Conservation (phyloP, 2,329 filamentous ascomycete genomes). For the Colletotrichum coccodes region DNA sequence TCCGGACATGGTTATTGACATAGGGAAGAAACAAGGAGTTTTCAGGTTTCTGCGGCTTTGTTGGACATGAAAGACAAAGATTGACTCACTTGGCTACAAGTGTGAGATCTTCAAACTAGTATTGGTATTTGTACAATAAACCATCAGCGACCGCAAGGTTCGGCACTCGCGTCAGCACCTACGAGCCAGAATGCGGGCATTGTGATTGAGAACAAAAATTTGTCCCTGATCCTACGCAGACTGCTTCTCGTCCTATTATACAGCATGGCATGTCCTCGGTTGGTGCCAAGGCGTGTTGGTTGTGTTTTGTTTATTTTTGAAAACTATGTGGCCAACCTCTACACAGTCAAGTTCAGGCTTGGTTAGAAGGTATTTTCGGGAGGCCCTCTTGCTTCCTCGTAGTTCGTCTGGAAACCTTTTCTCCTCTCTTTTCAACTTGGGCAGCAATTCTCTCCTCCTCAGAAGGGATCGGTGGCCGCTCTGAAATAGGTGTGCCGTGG, state of each 20-base stretch:
- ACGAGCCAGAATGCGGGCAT: neutral
- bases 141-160: neutral
- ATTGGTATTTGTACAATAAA: neutral
- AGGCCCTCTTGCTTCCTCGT: conserved; percentile 39
- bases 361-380: neutral
- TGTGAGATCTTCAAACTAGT: neutral
- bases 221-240: neutral
- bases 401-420: conserved; percentile 66
- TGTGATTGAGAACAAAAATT: neutral
- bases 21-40: neutral
- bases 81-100: neutral
- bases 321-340: neutral
- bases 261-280: neutral
- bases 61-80: neutral
- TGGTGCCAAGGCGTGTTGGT: neutral
- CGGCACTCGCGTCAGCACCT: neutral
- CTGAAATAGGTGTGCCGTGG: conserved; percentile 68
- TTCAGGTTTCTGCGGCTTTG: neutral
- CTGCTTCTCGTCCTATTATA: neutral
- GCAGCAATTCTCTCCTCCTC: conserved; percentile 68
- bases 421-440: conserved; percentile 63
- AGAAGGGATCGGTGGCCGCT: conserved; percentile 73
- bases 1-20: neutral
- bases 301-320: neutral
- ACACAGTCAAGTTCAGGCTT: neutral